Percentiles rank a stretch among this genome's conserved stretches.
These are phyloP conservation scores for Calocera viscosa DNA, from an alignment of 768 basidiomycete genomes.

Conservation along the genomic window DNA sequence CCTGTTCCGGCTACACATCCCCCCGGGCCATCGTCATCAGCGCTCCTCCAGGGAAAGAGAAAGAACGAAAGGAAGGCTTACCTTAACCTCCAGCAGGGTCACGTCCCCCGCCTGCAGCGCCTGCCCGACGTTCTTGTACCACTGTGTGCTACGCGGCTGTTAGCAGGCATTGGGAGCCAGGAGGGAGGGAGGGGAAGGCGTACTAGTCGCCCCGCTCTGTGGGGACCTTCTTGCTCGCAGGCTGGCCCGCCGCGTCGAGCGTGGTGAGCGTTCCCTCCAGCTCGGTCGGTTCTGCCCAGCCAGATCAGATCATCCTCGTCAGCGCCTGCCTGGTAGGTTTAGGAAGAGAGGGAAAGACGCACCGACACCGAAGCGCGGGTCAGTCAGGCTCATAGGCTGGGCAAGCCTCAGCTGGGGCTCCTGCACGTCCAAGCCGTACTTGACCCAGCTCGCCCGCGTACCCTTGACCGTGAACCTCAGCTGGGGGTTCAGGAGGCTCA, in stretches of 20 bases:
- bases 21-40: too few species aligned
- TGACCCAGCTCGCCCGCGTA: conserved; percentile 55
- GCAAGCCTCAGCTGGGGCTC: conserved; percentile 53
- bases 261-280: conserved; percentile 54
- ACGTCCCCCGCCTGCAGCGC: conserved; percentile 11
- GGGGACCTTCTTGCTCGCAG: conserved; percentile 28
- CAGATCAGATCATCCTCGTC: neutral
- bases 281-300: conserved; percentile 40
- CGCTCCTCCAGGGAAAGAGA: conserved; percentile 34
- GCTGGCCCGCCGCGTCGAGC: conserved; percentile 35
- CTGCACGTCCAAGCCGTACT: conserved; percentile 66
- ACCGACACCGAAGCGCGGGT: conserved; percentile 35
- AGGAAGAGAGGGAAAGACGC: neutral
- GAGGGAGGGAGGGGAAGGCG: conserved; percentile 12
- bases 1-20: conserved; percentile 56
- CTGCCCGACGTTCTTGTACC: neutral
- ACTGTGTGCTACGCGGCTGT: neutral
- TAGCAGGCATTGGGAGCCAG: neutral
- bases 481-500: conserved; percentile 55
- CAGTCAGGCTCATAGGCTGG: conserved; percentile 28
- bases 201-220: conserved; percentile 45
- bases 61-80: neutral
- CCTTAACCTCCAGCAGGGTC: conserved; percentile 9
- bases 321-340: neutral
- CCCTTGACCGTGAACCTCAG: conserved; percentile 62